phyloP scores from a whole-genome alignment of 345 rosid genomes.

The Mercurialis annua region DNA sequence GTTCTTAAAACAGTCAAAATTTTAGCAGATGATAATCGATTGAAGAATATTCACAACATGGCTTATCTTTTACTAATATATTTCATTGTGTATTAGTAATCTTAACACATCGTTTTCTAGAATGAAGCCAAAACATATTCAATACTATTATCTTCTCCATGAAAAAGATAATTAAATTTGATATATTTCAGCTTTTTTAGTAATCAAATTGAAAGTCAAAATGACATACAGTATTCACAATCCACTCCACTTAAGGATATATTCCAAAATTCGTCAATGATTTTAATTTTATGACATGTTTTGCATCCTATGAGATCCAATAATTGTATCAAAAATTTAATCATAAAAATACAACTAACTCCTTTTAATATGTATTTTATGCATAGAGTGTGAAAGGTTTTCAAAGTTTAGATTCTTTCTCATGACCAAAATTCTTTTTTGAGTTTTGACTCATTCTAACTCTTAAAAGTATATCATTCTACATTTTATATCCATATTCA shows the following conservation, averaged over 20 bases:
- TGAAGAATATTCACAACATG: too few relatives aligned
- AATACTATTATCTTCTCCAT: background rate
- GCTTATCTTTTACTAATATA: too few relatives aligned
- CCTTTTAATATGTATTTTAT: background rate
- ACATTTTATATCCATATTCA: background rate
- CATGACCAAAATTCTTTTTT: constrained; percentile 8
- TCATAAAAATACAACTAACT: background rate
- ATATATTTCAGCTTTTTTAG: background rate
- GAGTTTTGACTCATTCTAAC: constrained; percentile 25
- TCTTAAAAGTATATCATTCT: background rate
- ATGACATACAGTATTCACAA: constrained; percentile 1
- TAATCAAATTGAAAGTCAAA: constrained; percentile 15
- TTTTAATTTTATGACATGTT: background rate
- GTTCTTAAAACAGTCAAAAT: too few relatives aligned
- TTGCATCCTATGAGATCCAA: constrained; percentile 9
- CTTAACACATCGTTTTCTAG: background rate
- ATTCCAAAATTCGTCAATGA: constrained; percentile 5
- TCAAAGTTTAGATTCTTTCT: constrained; percentile 20
- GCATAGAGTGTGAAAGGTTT: constrained; percentile 22
- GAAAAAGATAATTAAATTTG: too few relatives aligned
- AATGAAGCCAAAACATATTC: background rate
- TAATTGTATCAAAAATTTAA: constrained; percentile 1
- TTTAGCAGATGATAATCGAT: too few relatives aligned
- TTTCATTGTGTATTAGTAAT: background rate
- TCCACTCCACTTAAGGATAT: constrained; percentile 15